phyloP scores from a whole-genome alignment of 2,329 filamentous ascomycete genomes.

The Gnomoniopsis sp. region DNA sequence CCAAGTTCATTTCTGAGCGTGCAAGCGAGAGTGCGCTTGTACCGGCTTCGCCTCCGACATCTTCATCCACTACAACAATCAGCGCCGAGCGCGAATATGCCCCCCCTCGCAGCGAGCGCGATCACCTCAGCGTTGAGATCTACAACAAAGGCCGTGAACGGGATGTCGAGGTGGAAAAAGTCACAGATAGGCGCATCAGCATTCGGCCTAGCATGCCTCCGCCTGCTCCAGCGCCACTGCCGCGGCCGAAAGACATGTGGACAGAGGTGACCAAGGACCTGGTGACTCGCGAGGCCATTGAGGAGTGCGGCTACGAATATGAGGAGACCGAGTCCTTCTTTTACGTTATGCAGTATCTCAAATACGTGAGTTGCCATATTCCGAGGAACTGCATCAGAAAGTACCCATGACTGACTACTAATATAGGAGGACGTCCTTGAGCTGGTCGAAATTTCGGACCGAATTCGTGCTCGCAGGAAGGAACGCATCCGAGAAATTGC shows the following conservation, averaged over 20 bases:
- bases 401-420: slow-evolving; percentile 32
- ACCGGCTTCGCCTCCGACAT: slow-evolving; percentile 32
- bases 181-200: slow-evolving; percentile 46
- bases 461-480: slow-evolving; percentile 66
- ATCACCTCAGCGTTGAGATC: slow-evolving; percentile 44
- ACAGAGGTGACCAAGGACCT: slow-evolving; percentile 96
- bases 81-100: slow-evolving; percentile 24
- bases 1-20: slow-evolving; percentile 70
- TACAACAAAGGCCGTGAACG: slow-evolving; percentile 40
- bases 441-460: slow-evolving; percentile 77
- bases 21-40: slow-evolving; percentile 38
- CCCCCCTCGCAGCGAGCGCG: slow-evolving; percentile 30
- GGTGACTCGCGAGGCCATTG: slow-evolving; percentile 81
- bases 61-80: slow-evolving; percentile 22
- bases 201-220: slow-evolving; percentile 34
- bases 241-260: slow-evolving; percentile 70
- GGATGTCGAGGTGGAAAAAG: slow-evolving; percentile 53
- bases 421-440: slow-evolving; percentile 78
- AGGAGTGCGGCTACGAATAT: slow-evolving; percentile 79
- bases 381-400: neutral
- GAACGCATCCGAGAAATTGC: slow-evolving; percentile 50
- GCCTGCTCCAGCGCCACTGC: slow-evolving; percentile 28
- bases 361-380: slow-evolving; percentile 64
- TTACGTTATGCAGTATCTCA: slow-evolving; percentile 88
- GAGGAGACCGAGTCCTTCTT: slow-evolving; percentile 88